Evolutionary conservation across 345 rosid genomes (phyloP).

Genomic region (Rhodamnia rubescens): DNA sequence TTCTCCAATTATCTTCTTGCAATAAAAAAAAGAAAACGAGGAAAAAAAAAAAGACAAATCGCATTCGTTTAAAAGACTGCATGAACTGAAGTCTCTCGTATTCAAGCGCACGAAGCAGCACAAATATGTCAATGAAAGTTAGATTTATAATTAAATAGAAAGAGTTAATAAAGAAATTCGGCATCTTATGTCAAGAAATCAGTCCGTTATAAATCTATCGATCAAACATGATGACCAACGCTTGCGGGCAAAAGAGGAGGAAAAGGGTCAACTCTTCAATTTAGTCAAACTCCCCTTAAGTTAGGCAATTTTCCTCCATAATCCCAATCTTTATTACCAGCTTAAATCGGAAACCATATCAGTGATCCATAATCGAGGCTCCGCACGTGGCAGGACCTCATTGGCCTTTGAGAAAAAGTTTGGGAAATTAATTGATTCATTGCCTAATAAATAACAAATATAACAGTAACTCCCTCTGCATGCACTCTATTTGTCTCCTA

Average conservation of each 20-base stretch:
- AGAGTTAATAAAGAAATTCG: background rate
- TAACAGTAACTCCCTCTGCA: background rate
- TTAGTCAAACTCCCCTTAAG: background rate
- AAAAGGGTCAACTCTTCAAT: no score
- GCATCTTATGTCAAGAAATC: background rate
- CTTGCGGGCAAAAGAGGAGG: no score
- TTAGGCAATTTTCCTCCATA: background rate
- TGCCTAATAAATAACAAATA: background rate
- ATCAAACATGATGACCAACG: no score
- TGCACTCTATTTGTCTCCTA: background rate
- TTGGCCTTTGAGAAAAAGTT: background rate
- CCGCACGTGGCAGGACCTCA: background rate
- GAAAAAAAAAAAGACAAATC: background rate
- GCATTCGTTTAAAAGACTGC: background rate
- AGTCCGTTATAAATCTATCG: no score
- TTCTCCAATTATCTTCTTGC: background rate
- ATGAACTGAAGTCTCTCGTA: background rate
- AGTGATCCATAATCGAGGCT: background rate
- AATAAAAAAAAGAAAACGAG: background rate
- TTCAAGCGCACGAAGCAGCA: background rate
- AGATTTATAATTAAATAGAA: background rate
- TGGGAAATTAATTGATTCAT: background rate
- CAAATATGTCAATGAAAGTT: background rate
- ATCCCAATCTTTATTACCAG: background rate
- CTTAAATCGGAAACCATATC: background rate